Evolutionary conservation across 495 filamentous ascomycete genomes (phyloP).

Genomic region (Daldinia decipiens): DNA sequence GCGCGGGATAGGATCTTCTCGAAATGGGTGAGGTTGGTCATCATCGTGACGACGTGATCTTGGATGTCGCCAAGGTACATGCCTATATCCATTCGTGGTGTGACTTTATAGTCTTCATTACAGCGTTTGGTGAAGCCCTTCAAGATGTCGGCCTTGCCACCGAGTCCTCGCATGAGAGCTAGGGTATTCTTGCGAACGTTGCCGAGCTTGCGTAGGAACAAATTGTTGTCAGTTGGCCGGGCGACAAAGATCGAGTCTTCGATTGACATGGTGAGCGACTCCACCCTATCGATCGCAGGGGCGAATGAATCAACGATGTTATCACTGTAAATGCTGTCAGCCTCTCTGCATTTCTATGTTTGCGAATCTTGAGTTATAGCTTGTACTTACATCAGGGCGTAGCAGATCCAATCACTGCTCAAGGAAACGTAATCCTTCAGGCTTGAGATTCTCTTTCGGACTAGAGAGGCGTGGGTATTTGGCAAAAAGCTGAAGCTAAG

Average conservation of each 20-base stretch:
- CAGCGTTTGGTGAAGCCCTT: constrained; percentile 97
- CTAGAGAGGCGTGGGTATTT: constrained; percentile 84
- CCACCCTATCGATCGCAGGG: constrained; percentile 85
- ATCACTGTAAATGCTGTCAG: constrained; percentile 66
- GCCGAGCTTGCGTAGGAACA: constrained; percentile 88
- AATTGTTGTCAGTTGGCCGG: constrained; percentile 84
- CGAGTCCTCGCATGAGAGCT: constrained; percentile 88
- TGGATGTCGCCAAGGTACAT: constrained; percentile 97
- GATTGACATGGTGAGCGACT: constrained; percentile 88
- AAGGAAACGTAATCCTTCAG: constrained; percentile 93
- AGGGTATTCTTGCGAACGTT: constrained; percentile 93
- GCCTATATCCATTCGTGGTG: constrained; percentile 93
- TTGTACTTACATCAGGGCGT: constrained; percentile 87
- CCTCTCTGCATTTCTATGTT: constrained; percentile 1
- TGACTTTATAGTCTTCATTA: constrained; percentile 94
- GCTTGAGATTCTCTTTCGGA: constrained; percentile 89
- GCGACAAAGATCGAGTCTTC: constrained; percentile 95
- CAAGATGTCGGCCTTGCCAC: constrained; percentile 97
- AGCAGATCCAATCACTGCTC: constrained; percentile 98
- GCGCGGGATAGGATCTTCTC: constrained; percentile 96
- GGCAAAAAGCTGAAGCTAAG: constrained; percentile 90
- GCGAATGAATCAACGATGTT: constrained; percentile 97
- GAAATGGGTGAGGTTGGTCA: constrained; percentile 92
- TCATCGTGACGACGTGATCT: constrained; percentile 99
- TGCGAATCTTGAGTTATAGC: neutral